Evolutionary conservation across 371 early-diverging fungal genomes (phyloP).

Genomic region (Zychaea mexicana): DNA sequence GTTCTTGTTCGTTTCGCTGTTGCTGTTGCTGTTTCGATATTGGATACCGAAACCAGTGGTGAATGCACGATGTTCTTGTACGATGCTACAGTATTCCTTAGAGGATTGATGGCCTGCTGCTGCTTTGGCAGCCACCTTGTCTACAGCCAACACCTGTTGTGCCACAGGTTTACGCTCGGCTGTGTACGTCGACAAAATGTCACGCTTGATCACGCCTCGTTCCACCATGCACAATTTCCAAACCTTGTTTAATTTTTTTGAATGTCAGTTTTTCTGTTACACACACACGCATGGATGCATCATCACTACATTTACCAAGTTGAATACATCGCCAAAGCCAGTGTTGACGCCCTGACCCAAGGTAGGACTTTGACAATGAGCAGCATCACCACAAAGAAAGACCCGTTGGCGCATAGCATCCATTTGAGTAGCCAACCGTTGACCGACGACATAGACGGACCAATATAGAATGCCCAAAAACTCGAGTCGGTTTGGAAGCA

Average conservation of each 20-base stretch:
- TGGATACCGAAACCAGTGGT: slow-evolving; percentile 48
- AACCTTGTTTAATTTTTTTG: slow-evolving; percentile 12
- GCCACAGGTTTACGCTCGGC: slow-evolving; percentile 42
- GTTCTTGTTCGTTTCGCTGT: neutral
- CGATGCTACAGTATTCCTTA: slow-evolving; percentile 32
- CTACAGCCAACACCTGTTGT: slow-evolving; percentile 34
- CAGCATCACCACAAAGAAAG: slow-evolving; percentile 50
- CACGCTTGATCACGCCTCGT: slow-evolving; percentile 22
- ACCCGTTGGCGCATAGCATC: slow-evolving; percentile 33
- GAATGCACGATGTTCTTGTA: slow-evolving; percentile 36
- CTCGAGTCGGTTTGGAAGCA: slow-evolving; percentile 47
- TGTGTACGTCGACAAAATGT: slow-evolving; percentile 29
- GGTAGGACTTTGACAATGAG: slow-evolving; percentile 49
- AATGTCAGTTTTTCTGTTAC: neutral
- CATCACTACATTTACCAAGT: slow-evolving; percentile 26
- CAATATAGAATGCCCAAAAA: slow-evolving; percentile 49
- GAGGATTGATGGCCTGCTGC: slow-evolving; percentile 35
- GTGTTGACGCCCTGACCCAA: slow-evolving; percentile 49
- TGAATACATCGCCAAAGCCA: slow-evolving; percentile 49
- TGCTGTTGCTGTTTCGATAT: slow-evolving; percentile 14
- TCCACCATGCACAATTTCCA: slow-evolving; percentile 48
- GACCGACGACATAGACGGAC: slow-evolving; percentile 51
- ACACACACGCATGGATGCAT: neutral
- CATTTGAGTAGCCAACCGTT: slow-evolving; percentile 33
- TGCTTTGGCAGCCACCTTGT: slow-evolving; percentile 41